Evolutionary conservation across 2,329 filamentous ascomycete genomes (phyloP).

Genomic region (Fusarium fracticaudum): DNA sequence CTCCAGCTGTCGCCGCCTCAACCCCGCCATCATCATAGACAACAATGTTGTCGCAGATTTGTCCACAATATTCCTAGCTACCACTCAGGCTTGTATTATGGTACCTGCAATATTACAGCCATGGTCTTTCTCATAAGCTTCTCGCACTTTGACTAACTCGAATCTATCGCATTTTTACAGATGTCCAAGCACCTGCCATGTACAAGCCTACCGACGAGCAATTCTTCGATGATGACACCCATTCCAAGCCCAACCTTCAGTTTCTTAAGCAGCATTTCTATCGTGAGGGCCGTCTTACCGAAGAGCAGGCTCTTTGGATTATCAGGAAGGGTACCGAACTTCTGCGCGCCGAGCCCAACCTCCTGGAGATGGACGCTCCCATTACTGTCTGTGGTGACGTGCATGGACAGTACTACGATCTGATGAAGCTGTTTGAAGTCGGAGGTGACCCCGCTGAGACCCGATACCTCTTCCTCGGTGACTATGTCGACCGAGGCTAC

Average conservation of each 20-base stretch:
- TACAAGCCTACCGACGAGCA: conserved; percentile 91
- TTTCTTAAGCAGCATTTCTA: conserved; percentile 99
- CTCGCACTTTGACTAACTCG: conserved; percentile 28
- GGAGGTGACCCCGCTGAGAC: conserved; percentile 97
- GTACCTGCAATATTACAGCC: not conserved
- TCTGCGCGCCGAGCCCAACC: conserved; percentile 88
- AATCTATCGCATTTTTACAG: conserved; percentile 57
- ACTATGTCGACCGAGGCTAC: conserved; percentile 98
- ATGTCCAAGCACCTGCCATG: conserved; percentile 97
- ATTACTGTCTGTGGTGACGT: conserved; percentile 99
- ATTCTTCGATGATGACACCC: conserved; percentile 89
- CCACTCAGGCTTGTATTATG: not conserved
- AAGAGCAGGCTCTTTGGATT: conserved; percentile 97
- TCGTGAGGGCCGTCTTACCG: conserved; percentile 93
- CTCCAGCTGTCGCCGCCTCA: conserved; percentile 27
- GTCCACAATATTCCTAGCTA: not conserved
- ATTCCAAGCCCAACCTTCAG: conserved; percentile 86
- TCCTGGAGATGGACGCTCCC: conserved; percentile 98
- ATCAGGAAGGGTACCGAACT: conserved; percentile 88
- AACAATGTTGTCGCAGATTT: conserved; percentile 24
- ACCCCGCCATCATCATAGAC: conserved; percentile 36
- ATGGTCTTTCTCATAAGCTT: not conserved
- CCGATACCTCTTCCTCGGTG: conserved; percentile 94
- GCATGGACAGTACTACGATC: conserved; percentile 97
- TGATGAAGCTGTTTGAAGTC: conserved; percentile 99